Conservation (phyloP, 768 basidiomycete genomes). For the Suillus bovinus region DNA sequence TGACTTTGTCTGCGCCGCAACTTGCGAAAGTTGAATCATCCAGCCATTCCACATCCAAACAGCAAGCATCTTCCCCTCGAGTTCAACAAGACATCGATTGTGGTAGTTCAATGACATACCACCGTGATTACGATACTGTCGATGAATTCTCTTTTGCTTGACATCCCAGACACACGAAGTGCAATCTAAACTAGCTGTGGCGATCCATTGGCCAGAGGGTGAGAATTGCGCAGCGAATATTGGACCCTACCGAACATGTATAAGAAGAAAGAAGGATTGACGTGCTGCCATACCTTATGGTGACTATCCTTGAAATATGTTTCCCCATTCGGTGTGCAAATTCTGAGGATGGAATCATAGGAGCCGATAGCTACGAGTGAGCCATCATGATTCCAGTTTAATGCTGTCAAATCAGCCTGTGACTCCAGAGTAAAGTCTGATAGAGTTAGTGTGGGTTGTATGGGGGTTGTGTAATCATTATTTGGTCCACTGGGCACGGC, state of each 20-base stretch:
- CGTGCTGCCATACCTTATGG: constrained; percentile 54
- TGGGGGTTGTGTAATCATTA: constrained; percentile 15
- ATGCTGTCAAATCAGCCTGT: constrained; percentile 66
- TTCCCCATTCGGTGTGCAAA: constrained; percentile 62
- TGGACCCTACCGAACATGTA: constrained; percentile 57
- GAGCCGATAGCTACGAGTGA: constrained; percentile 75
- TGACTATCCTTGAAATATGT: constrained; percentile 61
- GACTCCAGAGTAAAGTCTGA: constrained; percentile 48
- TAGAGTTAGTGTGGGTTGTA: constrained; percentile 43
- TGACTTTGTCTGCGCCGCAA: constrained; percentile 66
- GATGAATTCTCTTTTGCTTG: constrained; percentile 54
- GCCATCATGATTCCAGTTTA: constrained; percentile 79
- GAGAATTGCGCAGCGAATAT: constrained; percentile 83
- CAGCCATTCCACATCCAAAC: constrained; percentile 82
- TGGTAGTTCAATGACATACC: constrained; percentile 40
- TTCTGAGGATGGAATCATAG: constrained; percentile 70
- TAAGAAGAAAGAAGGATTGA: constrained; percentile 8
- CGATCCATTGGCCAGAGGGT: constrained; percentile 66
- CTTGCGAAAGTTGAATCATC: constrained; percentile 69
- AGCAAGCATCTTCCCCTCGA: constrained; percentile 54
- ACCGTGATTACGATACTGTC: constrained; percentile 65
- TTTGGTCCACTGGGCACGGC: constrained; percentile 48
- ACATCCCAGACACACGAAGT: constrained; percentile 82
- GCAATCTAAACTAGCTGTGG: constrained; percentile 77
- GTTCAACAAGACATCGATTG: constrained; percentile 10